A percentile compares a stretch with the other conserved stretches of the same genome.
These are phyloP conservation scores for Dactylis glomerata DNA, from an alignment of 176 grass and related monocot species.

Conservation along the genomic window DNA sequence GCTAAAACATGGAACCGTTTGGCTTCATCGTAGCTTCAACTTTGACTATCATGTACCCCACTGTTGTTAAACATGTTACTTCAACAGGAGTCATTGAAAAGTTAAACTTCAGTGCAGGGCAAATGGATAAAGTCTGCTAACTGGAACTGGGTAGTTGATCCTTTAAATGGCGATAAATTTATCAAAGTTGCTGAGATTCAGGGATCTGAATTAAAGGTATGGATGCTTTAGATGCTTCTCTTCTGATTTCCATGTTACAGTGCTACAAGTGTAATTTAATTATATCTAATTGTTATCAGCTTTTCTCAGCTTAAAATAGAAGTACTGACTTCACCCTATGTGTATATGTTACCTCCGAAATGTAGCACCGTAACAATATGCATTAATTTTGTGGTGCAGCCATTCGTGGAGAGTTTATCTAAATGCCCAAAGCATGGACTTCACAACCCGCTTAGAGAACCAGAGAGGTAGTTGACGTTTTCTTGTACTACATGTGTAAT, in stretches of 20 bases:
- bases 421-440: constrained; percentile 91
- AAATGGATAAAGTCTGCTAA: constrained; percentile 64
- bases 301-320: not conserved
- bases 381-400: constrained; percentile 29
- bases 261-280: not conserved
- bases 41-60: not conserved
- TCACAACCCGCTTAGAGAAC: constrained; percentile 89
- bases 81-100: not conserved
- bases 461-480: constrained; percentile 59
- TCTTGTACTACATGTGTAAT: not conserved
- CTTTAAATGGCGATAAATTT: constrained; percentile 85
- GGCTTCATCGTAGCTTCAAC: not conserved
- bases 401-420: constrained; percentile 81
- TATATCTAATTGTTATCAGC: not conserved
- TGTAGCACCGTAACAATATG: not conserved
- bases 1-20: not conserved
- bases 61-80: not conserved
- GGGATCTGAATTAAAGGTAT: constrained; percentile 77
- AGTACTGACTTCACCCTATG: not conserved
- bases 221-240: not conserved
- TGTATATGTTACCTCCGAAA: not conserved
- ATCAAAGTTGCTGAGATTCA: constrained; percentile 81
- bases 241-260: not conserved
- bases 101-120: constrained; percentile 70
- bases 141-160: constrained; percentile 77